phyloP scores from a whole-genome alignment of 495 filamentous ascomycete genomes.

The Viridothelium virens region DNA sequence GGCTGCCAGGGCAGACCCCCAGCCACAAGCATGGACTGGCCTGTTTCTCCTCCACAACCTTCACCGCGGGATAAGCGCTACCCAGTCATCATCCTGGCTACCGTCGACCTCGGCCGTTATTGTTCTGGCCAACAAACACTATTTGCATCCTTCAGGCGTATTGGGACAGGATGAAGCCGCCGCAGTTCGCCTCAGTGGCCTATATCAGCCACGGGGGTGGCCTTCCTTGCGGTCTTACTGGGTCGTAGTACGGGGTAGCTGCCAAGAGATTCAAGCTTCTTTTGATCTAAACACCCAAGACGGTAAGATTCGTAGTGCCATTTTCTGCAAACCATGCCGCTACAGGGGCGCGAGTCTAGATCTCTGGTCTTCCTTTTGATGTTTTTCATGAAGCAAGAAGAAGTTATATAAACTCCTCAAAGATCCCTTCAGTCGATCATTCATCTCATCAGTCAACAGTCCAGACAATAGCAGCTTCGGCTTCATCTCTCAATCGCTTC shows the following conservation, averaged over 20 bases:
- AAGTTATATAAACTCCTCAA: constrained; percentile 8
- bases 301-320: background rate
- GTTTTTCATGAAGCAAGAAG: constrained; percentile 7
- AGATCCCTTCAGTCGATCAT: constrained; percentile 10
- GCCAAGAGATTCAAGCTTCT: background rate
- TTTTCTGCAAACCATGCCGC: background rate
- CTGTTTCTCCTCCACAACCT: constrained; percentile 6
- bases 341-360: background rate
- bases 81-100: background rate
- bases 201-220: background rate
- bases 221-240: background rate
- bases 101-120: background rate
- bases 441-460: background rate
- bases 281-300: background rate
- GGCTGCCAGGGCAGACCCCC: background rate
- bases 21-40: background rate
- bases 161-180: constrained; percentile 9
- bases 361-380: background rate
- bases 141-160: constrained; percentile 7
- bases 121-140: constrained; percentile 4
- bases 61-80: background rate
- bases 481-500: background rate
- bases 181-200: no score
- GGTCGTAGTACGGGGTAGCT: background rate
- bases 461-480: background rate